A percentile compares a stretch with the other conserved stretches of the same genome.
phyloP scores from a whole-genome alignment of 208 protist species.

The Acanthamoeba healyi region DNA sequence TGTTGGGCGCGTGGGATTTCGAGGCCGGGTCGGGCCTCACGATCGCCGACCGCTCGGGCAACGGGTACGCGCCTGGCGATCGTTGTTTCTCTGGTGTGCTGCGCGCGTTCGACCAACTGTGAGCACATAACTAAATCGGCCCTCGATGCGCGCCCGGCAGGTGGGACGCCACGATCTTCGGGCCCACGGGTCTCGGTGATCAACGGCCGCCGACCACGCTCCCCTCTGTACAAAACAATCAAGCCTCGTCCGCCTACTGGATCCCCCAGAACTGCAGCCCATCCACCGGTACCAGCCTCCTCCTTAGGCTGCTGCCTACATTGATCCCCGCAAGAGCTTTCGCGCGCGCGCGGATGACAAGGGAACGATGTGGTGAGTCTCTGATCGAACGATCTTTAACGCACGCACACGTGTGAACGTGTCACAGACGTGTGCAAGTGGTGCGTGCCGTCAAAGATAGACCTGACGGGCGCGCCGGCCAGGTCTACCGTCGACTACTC shows the following conservation, averaged over 20 bases:
- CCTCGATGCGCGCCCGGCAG: background rate
- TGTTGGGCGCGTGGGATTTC: constrained; percentile 55
- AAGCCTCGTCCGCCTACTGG: constrained; percentile 22
- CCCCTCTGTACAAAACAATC: constrained; percentile 1
- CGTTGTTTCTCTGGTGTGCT: background rate
- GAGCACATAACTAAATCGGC: background rate
- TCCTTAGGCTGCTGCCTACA: too few species aligned
- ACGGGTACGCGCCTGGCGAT: background rate
- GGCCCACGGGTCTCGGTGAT: constrained; percentile 21
- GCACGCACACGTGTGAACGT: background rate
- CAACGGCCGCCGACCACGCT: constrained; percentile 38
- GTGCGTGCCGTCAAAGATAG: constrained; percentile 60
- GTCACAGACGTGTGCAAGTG: background rate
- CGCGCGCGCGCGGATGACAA: too few species aligned
- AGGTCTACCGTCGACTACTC: constrained; percentile 54
- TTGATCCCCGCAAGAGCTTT: too few species aligned
- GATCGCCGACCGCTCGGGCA: constrained; percentile 29
- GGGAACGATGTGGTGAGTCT: too few species aligned
- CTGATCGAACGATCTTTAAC: too few species aligned
- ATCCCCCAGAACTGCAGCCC: constrained; percentile 12
- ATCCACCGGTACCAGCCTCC: background rate
- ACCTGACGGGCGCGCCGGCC: constrained; percentile 3
- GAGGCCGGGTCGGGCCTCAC: constrained; percentile 1
- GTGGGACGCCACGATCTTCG: constrained; percentile 14
- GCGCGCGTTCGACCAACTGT: background rate